Conservation (phyloP, 1,284 basidiomycete species). For the Ceratobasidium sp. region DNA sequence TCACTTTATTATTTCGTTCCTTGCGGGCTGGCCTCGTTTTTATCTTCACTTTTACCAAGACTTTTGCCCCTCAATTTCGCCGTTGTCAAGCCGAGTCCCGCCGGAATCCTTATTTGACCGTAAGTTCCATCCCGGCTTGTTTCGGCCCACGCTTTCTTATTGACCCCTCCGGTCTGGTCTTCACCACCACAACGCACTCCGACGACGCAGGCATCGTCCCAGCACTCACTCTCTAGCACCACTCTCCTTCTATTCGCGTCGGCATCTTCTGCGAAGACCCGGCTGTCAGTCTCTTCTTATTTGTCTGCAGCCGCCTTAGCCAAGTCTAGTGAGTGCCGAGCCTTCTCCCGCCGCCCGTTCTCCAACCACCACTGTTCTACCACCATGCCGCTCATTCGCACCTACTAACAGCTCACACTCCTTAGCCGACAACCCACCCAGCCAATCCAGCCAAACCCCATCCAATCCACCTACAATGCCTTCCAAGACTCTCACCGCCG, state of each 20-base stretch:
- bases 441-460: constrained; percentile 1
- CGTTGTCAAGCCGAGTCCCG: constrained; percentile 35
- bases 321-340: constrained; percentile 19
- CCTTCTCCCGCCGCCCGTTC: not conserved
- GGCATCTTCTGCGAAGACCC: constrained; percentile 40
- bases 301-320: constrained; percentile 28
- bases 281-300: constrained; percentile 25
- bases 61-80: constrained; percentile 8
- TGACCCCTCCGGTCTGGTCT: not conserved
- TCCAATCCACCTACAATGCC: constrained; percentile 70
- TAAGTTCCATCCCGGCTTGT: not conserved
- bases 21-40: constrained; percentile 30
- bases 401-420: constrained; percentile 10
- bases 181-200: constrained; percentile 8
- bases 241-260: constrained; percentile 9
- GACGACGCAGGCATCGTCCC: constrained; percentile 43
- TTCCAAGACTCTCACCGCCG: constrained; percentile 71
- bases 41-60: constrained; percentile 13
- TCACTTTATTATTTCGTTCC: constrained; percentile 18
- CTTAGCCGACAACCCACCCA: not conserved
- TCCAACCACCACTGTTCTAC: not conserved
- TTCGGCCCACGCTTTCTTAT: constrained; percentile 12
- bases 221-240: constrained; percentile 14
- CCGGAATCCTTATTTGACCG: constrained; percentile 22
- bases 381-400: constrained; percentile 7